phyloP scores from a whole-genome alignment of 257 asterid genomes.

The Mentha longifolia region DNA sequence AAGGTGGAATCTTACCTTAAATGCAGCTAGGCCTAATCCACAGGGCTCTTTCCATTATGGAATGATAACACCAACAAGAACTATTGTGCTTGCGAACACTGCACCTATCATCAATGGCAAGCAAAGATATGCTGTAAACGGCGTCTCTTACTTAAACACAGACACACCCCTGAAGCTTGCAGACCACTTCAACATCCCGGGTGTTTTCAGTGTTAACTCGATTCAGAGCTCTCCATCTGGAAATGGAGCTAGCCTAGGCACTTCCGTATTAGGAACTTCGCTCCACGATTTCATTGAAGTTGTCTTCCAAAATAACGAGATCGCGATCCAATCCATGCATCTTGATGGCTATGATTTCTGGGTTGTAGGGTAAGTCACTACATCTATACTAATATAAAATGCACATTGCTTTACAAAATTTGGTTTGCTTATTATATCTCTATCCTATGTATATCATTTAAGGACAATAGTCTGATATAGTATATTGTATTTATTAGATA shows the following conservation, averaged over 20 bases:
- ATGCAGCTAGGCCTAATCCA: constrained; percentile 99
- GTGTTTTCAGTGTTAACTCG: constrained; percentile 71
- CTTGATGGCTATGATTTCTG: constrained; percentile 97
- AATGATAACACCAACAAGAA: constrained; percentile 57
- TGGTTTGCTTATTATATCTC: too few relatives aligned
- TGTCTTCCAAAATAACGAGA: constrained; percentile 77
- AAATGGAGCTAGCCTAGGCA: constrained; percentile 47
- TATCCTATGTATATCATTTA: too few relatives aligned
- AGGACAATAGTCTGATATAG: too few relatives aligned
- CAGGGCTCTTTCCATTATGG: constrained; percentile 98
- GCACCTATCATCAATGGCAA: constrained; percentile 76
- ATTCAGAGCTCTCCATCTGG: constrained; percentile 65
- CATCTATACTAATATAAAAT: too few relatives aligned
- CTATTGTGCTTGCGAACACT: constrained; percentile 74
- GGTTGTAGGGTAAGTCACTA: constrained; percentile 76
- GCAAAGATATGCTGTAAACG: constrained; percentile 82
- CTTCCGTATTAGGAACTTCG: constrained; percentile 68
- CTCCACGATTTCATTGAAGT: constrained; percentile 87
- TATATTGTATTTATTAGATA: too few relatives aligned
- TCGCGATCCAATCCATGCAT: constrained; percentile 78
- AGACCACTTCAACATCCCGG: constrained; percentile 83
- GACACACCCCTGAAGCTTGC: constrained; percentile 97
- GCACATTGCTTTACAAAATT: too few relatives aligned
- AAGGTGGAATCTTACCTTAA: constrained; percentile 96
- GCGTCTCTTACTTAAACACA: constrained; percentile 66